A percentile compares a stretch with the other conserved stretches of the same genome.
Evolutionary conservation across 495 filamentous ascomycete species (phyloP).

Genomic region (Xylaria acuta): DNA sequence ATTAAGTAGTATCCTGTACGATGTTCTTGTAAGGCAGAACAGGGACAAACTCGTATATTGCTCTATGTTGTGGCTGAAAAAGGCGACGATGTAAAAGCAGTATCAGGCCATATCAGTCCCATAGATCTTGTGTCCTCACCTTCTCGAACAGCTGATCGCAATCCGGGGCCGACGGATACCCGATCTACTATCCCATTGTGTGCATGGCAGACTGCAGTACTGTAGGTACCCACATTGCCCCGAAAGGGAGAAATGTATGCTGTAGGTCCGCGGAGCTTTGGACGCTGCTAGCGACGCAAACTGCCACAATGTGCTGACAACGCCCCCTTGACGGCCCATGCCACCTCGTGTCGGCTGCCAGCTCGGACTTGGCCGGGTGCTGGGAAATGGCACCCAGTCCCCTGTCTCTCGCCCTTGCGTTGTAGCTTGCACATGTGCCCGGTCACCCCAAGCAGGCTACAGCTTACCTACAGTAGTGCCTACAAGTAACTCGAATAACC

Average conservation of each 20-base stretch:
- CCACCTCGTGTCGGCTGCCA: conserved; percentile 8
- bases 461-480: too few species aligned
- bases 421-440: background rate
- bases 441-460: background rate
- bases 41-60: background rate
- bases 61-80: background rate
- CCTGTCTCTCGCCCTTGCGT: background rate
- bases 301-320: background rate
- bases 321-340: background rate
- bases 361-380: conserved; percentile 5
- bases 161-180: background rate
- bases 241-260: background rate
- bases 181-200: background rate
- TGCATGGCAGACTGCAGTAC: background rate
- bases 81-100: background rate
- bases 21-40: background rate
- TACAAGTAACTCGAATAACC: conserved; percentile 12
- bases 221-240: background rate
- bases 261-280: background rate
- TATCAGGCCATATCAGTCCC: conserved; percentile 11
- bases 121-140: conserved; percentile 5
- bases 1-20: background rate
- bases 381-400: background rate
- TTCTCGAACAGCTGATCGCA: conserved; percentile 19
- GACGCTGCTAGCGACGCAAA: conserved; percentile 4